Conservation (phyloP, 305 asterid species). For the Euphrasia arctica region DNA sequence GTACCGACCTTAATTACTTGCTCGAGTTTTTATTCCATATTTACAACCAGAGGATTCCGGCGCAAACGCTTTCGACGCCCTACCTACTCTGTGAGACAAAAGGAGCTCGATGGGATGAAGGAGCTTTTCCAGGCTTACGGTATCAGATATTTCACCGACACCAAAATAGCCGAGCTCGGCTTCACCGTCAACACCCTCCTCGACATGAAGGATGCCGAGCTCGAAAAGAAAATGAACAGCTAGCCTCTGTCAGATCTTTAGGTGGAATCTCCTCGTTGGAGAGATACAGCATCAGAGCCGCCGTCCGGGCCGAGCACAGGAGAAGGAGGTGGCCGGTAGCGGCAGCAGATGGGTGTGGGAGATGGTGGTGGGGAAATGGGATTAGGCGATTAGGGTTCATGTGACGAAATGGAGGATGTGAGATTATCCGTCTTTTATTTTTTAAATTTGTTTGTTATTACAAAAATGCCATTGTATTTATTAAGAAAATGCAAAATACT, state of each 20-base stretch:
- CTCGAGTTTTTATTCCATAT: too few species aligned
- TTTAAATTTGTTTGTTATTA: too few species aligned
- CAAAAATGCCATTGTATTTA: too few species aligned
- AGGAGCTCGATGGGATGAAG: conserved; percentile 31
- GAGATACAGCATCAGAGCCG: conserved; percentile 95
- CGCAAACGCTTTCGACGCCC: too few species aligned
- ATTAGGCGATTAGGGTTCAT: too few species aligned
- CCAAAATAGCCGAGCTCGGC: conserved; percentile 86
- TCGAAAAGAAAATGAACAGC: conserved; percentile 86
- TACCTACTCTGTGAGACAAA: too few species aligned
- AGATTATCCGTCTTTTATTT: too few species aligned
- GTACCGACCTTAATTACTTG: too few species aligned
- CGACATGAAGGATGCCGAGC: conserved; percentile 96
- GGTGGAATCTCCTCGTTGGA: conserved; percentile 96
- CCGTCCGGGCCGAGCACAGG: conserved; percentile 88
- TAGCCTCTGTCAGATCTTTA: conserved; percentile 73
- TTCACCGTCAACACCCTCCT: conserved; percentile 85
- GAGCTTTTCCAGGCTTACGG: conserved; percentile 92
- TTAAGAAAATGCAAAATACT: too few species aligned
- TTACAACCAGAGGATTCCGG: too few species aligned
- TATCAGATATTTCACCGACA: conserved; percentile 78
- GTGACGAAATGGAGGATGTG: too few species aligned
- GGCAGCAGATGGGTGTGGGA: conserved; percentile 76
- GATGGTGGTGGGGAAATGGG: conserved; percentile 33
- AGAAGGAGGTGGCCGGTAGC: conserved; percentile 81